Evolutionary conservation across 2,329 filamentous ascomycete species (phyloP).

Genomic region (Pleurostoma richardsiae): DNA sequence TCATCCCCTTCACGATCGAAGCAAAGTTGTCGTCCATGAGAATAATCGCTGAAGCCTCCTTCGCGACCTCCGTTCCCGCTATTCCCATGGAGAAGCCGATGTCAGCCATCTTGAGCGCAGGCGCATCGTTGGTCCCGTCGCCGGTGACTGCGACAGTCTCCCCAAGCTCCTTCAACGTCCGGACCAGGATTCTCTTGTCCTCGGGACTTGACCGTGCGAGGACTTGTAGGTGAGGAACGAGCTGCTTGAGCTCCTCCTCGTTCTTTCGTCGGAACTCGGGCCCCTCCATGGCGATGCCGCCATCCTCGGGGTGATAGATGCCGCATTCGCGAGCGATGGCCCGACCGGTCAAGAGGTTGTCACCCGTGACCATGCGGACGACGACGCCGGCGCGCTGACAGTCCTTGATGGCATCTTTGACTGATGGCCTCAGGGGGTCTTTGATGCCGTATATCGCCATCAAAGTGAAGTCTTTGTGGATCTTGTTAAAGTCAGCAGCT

Average conservation of each 20-base stretch:
- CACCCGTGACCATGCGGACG: conserved; percentile 71
- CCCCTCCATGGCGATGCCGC: conserved; percentile 8
- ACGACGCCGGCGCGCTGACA: conserved; percentile 65
- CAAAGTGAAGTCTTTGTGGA: conserved; percentile 71
- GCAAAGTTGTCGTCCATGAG: conserved; percentile 8
- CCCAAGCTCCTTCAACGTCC: conserved; percentile 3
- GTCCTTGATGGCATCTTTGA: conserved; percentile 60
- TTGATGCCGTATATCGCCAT: conserved; percentile 70
- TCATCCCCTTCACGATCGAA: conserved; percentile 29
- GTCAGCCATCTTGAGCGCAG: conserved; percentile 7
- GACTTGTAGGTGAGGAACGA: conserved; percentile 4
- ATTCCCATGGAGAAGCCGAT: conserved; percentile 6
- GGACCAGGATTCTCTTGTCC: conserved; percentile 6
- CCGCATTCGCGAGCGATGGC: conserved; percentile 61
- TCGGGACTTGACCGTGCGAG: conserved; percentile 5
- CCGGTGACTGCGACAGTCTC: conserved; percentile 5
- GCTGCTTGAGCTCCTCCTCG: conserved; percentile 5
- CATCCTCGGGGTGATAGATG: conserved; percentile 17
- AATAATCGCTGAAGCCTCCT: conserved; percentile 6
- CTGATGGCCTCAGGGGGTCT: conserved; percentile 65
- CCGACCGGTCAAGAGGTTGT: conserved; percentile 59
- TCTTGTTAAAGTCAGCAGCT: conserved; percentile 39
- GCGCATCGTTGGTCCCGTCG: conserved; percentile 6
- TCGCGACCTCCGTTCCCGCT: conserved; percentile 5
- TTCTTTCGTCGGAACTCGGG: conserved; percentile 2